phyloP scores from a whole-genome alignment of 1,284 basidiomycete genomes.

The Laetiporus sulphureus region DNA sequence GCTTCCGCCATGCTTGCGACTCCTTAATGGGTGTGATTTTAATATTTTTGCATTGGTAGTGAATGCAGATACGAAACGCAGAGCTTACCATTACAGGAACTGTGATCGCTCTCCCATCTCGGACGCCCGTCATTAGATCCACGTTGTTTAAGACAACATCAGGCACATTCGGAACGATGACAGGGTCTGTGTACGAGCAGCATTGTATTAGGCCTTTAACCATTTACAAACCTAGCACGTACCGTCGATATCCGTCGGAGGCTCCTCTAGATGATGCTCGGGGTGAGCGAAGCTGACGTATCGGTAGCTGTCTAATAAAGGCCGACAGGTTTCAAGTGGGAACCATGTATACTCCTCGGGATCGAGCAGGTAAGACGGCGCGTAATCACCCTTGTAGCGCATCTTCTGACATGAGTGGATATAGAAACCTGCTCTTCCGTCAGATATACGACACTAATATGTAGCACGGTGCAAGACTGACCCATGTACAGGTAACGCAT shows the following conservation, averaged over 20 bases:
- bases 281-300: constrained; percentile 66
- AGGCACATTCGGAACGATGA: too few species aligned
- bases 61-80: too few species aligned
- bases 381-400: constrained; percentile 93
- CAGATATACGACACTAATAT: not conserved
- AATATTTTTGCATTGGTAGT: too few species aligned
- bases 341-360: constrained; percentile 82
- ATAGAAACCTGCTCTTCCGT: constrained; percentile 67
- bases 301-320: constrained; percentile 55
- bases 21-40: too few species aligned
- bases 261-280: constrained; percentile 39
- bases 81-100: constrained; percentile 6
- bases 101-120: not conserved
- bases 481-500: constrained; percentile 83
- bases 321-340: constrained; percentile 54
- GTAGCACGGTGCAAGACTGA: constrained; percentile 27
- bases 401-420: constrained; percentile 92
- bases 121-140: not conserved
- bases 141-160: not conserved
- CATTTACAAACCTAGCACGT: too few species aligned
- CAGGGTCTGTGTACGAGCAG: too few species aligned
- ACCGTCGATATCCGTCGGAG: constrained; percentile 2
- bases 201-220: too few species aligned
- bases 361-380: constrained; percentile 85
- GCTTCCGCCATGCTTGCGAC: too few species aligned